Conservation (phyloP, 306 rosid species). For the Pyrus communis region DNA sequence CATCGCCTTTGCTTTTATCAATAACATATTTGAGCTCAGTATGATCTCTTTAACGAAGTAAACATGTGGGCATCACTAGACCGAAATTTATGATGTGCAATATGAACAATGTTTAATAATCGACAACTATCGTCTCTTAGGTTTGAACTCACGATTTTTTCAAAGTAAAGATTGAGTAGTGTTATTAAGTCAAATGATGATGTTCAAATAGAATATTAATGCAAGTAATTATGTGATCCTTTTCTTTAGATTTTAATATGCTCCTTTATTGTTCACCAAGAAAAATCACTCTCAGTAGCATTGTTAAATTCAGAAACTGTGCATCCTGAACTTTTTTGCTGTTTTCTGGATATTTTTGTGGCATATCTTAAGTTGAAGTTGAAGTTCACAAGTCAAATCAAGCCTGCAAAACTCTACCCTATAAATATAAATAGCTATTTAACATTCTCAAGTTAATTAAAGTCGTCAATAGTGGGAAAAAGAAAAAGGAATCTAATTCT, state of each 20-base stretch:
- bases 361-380: background rate
- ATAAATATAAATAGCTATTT: background rate
- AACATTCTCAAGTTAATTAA: background rate
- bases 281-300: background rate
- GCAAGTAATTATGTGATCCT: background rate
- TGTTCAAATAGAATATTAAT: background rate
- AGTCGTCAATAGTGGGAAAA: background rate
- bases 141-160: background rate
- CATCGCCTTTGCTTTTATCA: no score
- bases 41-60: background rate
- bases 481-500: background rate
- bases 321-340: background rate
- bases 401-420: background rate
- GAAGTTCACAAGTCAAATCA: background rate
- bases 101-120: no score
- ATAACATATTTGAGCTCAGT: background rate
- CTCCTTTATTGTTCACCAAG: no score
- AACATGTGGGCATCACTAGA: background rate
- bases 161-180: background rate
- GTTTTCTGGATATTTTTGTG: background rate
- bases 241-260: no score
- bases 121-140: background rate
- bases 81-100: background rate
- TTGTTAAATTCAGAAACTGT: background rate
- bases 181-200: background rate